Base-by-base conservation (phyloP, 306 rosid species). In the Pterocarpus santalinus region DNA sequence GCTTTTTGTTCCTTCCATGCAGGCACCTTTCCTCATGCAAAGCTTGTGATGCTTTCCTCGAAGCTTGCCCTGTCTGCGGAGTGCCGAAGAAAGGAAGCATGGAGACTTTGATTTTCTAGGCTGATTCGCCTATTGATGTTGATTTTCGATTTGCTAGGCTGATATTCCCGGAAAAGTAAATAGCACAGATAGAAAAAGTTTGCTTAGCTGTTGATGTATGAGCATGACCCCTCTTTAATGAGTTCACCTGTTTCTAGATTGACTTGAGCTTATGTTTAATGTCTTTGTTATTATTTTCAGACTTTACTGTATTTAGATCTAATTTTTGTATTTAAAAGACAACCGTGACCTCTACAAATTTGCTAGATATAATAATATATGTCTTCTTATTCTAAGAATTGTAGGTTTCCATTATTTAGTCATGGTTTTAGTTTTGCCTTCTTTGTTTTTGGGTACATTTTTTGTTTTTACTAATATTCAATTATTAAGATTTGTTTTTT, bases 11-110 rank as follows among this genome's bases (percentile, higher is more conserved):
- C 35, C 89, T 95, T 41, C 99, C 98, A 56, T 95, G 98, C 83
- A 86, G 98, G 74, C 98, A 94, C 77, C 90, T 94, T 43, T 88
- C 90, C 73, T 92, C 89, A 47, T 94, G 99, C 89, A 82, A 82
- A 72, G 82, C 17, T 55, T 95, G 99, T 13, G 94, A 91, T 68
- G n/a, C 83, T 17, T 67, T 70, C 44, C 86, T 95, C 56, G 84
- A 91, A 79, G 81, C 85, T 64, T 95, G 98, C 80, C 98, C 97
- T 4, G 88, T 93, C 5, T 91, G 98, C 76, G 56, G 49, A 63
- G 68, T 82, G 82, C 83, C 80, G 32, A 93, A 91, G 92, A 95
- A 89, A 64, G 87, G 90, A 43, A 80, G 82, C 67, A 89, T 93
- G 63, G 96, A 93, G 86, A 88, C 97, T 70, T 63, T 90, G 85